Conservation (phyloP, 495 filamentous ascomycete genomes). For the Aeminium ludgeri region DNA sequence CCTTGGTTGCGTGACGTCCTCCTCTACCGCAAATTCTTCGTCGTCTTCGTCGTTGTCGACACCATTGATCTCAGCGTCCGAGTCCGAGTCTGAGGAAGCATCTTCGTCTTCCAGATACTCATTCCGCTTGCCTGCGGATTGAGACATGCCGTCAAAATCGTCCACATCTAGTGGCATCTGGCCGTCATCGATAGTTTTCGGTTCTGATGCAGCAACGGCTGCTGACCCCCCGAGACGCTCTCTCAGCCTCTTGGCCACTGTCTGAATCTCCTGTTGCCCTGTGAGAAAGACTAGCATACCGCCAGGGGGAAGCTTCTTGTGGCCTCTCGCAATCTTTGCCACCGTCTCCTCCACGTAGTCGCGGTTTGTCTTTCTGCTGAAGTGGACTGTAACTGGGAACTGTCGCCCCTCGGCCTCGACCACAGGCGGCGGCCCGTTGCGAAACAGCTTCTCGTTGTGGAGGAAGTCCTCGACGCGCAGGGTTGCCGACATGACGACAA, state of each 20-base stretch:
- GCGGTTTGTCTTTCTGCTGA: conserved; percentile 60
- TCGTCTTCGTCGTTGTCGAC: conserved; percentile 36
- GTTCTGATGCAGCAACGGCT: neutral
- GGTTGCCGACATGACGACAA: conserved; percentile 97
- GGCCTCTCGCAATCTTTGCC: conserved; percentile 72
- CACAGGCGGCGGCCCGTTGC: conserved; percentile 48
- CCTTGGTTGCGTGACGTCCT: conserved; percentile 33
- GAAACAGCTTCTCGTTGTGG: conserved; percentile 64
- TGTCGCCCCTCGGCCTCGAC: conserved; percentile 90
- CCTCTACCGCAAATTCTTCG: conserved; percentile 42
- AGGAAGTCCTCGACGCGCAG: conserved; percentile 80
- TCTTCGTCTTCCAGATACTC: conserved; percentile 11
- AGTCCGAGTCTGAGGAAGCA: conserved; percentile 17
- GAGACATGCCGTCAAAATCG: conserved; percentile 4
- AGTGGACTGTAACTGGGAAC: conserved; percentile 78
- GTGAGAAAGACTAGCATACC: conserved; percentile 93
- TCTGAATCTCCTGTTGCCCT: conserved; percentile 75
- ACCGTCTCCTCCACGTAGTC: conserved; percentile 86
- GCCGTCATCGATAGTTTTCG: no score
- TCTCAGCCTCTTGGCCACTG: conserved; percentile 60
- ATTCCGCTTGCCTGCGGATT: neutral
- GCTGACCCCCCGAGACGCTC: conserved; percentile 19
- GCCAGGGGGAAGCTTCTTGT: conserved; percentile 78
- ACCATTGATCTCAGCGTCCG: conserved; percentile 27
- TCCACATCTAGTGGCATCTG: conserved; percentile 5